Conservation (phyloP, 2,329 filamentous ascomycete genomes). For the Xylaria multiplex region DNA sequence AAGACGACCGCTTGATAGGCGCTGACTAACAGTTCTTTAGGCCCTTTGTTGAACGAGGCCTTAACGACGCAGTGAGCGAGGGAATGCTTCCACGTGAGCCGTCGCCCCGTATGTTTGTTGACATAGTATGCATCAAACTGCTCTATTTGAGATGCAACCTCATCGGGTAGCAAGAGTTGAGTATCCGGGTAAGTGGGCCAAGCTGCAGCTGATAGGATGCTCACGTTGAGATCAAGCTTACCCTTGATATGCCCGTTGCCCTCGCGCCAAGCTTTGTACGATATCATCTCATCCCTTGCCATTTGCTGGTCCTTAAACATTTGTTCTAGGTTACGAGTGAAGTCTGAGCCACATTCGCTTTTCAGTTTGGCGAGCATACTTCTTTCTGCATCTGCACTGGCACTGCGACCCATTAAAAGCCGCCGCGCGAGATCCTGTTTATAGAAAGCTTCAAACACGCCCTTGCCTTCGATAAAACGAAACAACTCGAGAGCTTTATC, state of each 20-base stretch:
- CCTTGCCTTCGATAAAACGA: slow-evolving; percentile 96
- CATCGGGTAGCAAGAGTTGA: slow-evolving; percentile 75
- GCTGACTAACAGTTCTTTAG: slow-evolving; percentile 89
- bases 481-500: slow-evolving; percentile 95
- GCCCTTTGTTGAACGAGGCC: slow-evolving; percentile 79
- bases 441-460: slow-evolving; percentile 98
- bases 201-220: slow-evolving; percentile 86
- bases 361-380: slow-evolving; percentile 94
- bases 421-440: slow-evolving; percentile 94
- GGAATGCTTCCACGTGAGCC: slow-evolving; percentile 90
- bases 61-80: slow-evolving; percentile 91
- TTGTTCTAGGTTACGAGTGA: slow-evolving; percentile 96
- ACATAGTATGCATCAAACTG: slow-evolving; percentile 89
- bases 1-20: slow-evolving; percentile 93
- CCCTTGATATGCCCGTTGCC: slow-evolving; percentile 58
- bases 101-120: slow-evolving; percentile 86
- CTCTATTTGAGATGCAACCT: slow-evolving; percentile 79
- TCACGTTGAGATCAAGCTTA: slow-evolving; percentile 80
- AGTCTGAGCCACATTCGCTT: slow-evolving; percentile 90
- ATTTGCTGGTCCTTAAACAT: slow-evolving; percentile 99
- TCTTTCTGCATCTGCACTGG: slow-evolving; percentile 92
- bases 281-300: slow-evolving; percentile 89
- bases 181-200: slow-evolving; percentile 92
- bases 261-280: slow-evolving; percentile 77
- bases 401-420: slow-evolving; percentile 89